Base-by-base conservation (phyloP, 805 yeast species). In the Wickerhamiella allomyrinae region DNA sequence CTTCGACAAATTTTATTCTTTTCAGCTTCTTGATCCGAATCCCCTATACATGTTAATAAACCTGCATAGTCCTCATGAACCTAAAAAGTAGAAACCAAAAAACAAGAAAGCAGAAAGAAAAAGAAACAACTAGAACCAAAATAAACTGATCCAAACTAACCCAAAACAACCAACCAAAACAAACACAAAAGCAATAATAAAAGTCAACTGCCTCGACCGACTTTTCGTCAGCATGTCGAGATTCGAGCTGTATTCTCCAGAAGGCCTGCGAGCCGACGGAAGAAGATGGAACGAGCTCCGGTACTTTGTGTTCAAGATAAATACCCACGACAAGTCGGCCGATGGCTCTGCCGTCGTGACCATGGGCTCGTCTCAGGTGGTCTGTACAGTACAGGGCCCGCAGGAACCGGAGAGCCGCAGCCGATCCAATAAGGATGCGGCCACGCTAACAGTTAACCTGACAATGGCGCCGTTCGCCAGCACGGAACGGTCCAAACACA, bases 281-380 rank as follows among this genome's bases (percentile, higher is more conserved):
- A 75, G 98, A 53, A 71, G 98, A 48, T 86, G 91, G 86, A 85
- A 89, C 54, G 98, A 91, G 59, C 69, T 87, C 35, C 76, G 97
- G 39, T 70, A 77, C 23, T 83, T 91, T 54, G 74, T 74, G 29
- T 82, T 94, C 56, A 72, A 76, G 15, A 76, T 84, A 41, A 85
- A 85, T 55, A 86, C 97, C 1, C 96, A 87, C 54, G 85, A 95
- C 5, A 74, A 71, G 51, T 47, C 60, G 1, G 71, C 91, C 2
- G 96, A 89, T 61, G 98, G 97, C 6, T 87, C 96, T 1, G 77
- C 96, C 2, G 80, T 79, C 51, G 76, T 91, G 17, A 91, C 87
- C 59, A 93, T 81, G 61, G 98, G 98, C 23, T 83, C 84, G 49
- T 77, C 95, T 36, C 84, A 85, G 58, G 81, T 86, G 19, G 72